Percentiles rank a stretch among this genome's conserved stretches.
Conservation (phyloP, 2,329 filamentous ascomycete species). For the Curvularia sp. region DNA sequence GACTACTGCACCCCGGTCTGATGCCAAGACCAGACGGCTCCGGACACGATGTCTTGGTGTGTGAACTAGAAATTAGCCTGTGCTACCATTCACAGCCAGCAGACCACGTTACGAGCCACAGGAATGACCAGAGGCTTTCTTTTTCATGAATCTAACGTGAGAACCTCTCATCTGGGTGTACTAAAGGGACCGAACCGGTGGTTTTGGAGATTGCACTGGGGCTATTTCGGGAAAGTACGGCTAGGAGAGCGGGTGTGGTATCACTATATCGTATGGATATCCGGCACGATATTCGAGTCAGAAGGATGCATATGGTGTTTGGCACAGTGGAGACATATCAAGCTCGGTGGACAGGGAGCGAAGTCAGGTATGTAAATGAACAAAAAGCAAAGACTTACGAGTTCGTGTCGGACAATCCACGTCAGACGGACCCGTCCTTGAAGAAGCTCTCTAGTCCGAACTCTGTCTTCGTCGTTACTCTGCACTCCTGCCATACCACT, state of each 20-base stretch:
- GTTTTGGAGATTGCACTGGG: background rate
- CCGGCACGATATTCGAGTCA: background rate
- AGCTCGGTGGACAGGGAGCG: background rate
- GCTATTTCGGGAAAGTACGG: background rate
- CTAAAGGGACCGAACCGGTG: background rate
- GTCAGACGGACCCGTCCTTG: background rate
- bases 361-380: background rate
- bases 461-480: background rate
- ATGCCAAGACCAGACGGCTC: background rate
- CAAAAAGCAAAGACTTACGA: background rate
- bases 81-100: background rate
- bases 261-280: background rate
- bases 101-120: background rate
- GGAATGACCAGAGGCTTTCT: background rate
- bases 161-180: too few relatives aligned
- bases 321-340: background rate
- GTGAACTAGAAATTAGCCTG: constrained; percentile 3
- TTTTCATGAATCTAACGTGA: background rate
- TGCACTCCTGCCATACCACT: background rate
- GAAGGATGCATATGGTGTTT: background rate
- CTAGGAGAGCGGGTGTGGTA: background rate
- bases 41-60: background rate
- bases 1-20: background rate
- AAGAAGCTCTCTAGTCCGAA: background rate
- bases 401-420: too few relatives aligned